These are phyloP conservation scores for Penicillium sp. DNA, from an alignment of 2,329 filamentous ascomycete species.

Conservation along the genomic window DNA sequence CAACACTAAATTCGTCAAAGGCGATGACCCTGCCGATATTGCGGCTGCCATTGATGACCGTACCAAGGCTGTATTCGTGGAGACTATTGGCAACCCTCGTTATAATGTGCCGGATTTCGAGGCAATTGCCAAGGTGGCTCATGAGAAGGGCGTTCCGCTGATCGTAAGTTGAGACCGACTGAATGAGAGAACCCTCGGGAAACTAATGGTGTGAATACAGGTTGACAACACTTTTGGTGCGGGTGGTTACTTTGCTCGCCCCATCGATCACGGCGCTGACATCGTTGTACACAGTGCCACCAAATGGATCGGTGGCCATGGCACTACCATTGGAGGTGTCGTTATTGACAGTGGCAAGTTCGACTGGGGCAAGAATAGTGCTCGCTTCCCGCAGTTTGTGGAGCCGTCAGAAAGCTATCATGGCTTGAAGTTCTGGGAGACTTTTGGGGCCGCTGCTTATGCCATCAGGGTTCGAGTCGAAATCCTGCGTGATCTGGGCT, in stretches of 20 bases:
- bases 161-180: conserved; percentile 46
- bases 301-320: conserved; percentile 97
- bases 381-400: conserved; percentile 88
- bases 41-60: conserved; percentile 82
- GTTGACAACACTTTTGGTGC: conserved; percentile 96
- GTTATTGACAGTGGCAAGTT: conserved; percentile 89
- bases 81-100: conserved; percentile 89
- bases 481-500: conserved; percentile 82
- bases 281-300: conserved; percentile 94
- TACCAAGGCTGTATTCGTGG: conserved; percentile 89
- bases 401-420: conserved; percentile 70
- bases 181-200: not conserved
- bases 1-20: conserved; percentile 80
- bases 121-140: conserved; percentile 78
- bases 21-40: conserved; percentile 78
- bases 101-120: conserved; percentile 94
- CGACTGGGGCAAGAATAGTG: conserved; percentile 82
- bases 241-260: conserved; percentile 82
- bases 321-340: conserved; percentile 85
- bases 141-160: conserved; percentile 66
- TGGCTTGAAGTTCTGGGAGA: conserved; percentile 71
- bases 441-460: conserved; percentile 82
- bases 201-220: conserved; percentile 37
- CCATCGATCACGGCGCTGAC: conserved; percentile 87
- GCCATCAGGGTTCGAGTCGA: conserved; percentile 86